Evolutionary conservation across 768 basidiomycete species (phyloP).

Genomic region (Boletus rufocinnamomeus): DNA sequence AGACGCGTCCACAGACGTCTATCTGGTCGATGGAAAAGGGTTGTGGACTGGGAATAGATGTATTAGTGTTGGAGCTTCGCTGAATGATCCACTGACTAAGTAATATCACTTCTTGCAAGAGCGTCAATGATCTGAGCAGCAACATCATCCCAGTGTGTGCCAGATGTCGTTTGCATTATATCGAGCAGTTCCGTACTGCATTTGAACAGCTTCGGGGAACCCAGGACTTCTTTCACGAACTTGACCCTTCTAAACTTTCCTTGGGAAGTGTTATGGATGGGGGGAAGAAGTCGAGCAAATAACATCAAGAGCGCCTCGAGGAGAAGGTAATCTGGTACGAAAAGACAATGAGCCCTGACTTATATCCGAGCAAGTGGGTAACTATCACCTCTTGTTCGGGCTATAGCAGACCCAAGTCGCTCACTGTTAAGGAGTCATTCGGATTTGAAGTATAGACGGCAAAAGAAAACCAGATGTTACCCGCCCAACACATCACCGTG

Average conservation of each 20-base stretch:
- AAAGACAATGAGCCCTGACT: neutral
- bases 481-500: constrained; percentile 48
- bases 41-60: constrained; percentile 50
- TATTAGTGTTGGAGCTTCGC: constrained; percentile 3
- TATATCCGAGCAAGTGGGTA: neutral
- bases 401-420: constrained; percentile 50
- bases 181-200: constrained; percentile 41
- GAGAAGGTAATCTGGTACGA: constrained; percentile 51
- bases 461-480: constrained; percentile 33
- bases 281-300: constrained; percentile 56
- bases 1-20: constrained; percentile 35
- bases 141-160: constrained; percentile 55
- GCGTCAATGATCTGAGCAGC: constrained; percentile 47
- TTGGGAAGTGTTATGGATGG: constrained; percentile 38
- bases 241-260: constrained; percentile 40
- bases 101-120: constrained; percentile 46
- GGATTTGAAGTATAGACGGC: neutral
- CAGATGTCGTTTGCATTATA: constrained; percentile 44
- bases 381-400: constrained; percentile 47
- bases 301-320: constrained; percentile 59
- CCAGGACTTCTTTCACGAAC: constrained; percentile 57
- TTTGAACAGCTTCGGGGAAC: constrained; percentile 38
- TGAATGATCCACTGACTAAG: constrained; percentile 44
- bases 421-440: constrained; percentile 32
- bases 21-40: constrained; percentile 51